phyloP scores from a whole-genome alignment of 2,329 filamentous ascomycete genomes.

The Trichoderma sp. region DNA sequence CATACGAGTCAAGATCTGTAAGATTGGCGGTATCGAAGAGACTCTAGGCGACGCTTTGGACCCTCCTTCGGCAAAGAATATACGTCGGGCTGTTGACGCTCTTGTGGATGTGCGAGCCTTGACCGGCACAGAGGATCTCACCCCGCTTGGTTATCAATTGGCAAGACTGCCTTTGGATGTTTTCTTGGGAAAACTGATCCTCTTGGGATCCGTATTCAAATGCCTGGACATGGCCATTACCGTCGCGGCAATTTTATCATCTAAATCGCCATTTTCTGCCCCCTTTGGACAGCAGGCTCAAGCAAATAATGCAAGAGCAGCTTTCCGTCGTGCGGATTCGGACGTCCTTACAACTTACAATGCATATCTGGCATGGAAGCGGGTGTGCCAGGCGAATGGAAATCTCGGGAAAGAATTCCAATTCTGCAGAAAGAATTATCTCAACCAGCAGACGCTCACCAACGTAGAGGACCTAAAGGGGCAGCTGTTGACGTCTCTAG shows the following conservation, averaged over 20 bases:
- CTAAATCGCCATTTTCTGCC: constrained; percentile 88
- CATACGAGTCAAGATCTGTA: constrained; percentile 96
- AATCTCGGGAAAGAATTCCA: constrained; percentile 70
- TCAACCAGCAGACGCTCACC: constrained; percentile 80
- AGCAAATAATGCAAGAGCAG: constrained; percentile 72
- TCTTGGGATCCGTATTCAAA: constrained; percentile 81
- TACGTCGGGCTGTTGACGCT: constrained; percentile 86
- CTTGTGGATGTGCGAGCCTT: constrained; percentile 90
- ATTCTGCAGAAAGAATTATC: constrained; percentile 92
- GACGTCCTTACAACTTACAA: constrained; percentile 93
- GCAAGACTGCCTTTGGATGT: constrained; percentile 89
- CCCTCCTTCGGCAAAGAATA: constrained; percentile 86
- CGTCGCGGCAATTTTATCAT: constrained; percentile 87
- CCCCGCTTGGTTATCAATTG: constrained; percentile 79
- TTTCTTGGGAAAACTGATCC: constrained; percentile 87
- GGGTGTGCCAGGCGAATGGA: constrained; percentile 65
- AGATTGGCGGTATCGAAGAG: constrained; percentile 87
- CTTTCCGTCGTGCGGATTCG: constrained; percentile 82
- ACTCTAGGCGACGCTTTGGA: constrained; percentile 86
- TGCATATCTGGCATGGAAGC: constrained; percentile 86
- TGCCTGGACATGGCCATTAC: constrained; percentile 91
- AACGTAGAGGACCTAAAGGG: constrained; percentile 96
- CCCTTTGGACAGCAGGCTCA: constrained; percentile 81
- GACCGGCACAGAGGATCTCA: constrained; percentile 77
- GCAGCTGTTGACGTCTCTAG: constrained; percentile 79